phyloP scores from a whole-genome alignment of 2,329 filamentous ascomycete genomes.

The Cryphonectria japonica region DNA sequence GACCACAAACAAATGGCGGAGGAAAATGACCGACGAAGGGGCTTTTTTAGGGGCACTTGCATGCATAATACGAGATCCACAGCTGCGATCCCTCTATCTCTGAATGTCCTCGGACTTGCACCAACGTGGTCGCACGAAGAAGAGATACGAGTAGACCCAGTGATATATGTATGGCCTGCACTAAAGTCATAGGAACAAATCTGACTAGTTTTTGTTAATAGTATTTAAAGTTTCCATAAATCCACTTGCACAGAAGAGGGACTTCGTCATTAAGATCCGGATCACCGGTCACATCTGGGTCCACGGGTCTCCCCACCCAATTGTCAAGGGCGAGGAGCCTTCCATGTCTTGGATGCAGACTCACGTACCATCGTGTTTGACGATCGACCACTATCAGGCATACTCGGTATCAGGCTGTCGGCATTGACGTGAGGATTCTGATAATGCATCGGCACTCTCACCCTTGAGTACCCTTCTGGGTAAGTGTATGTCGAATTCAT shows the following conservation, averaged over 20 bases:
- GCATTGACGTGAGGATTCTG: background rate
- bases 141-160: too few relatives aligned
- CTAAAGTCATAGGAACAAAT: too few relatives aligned
- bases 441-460: background rate
- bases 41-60: background rate
- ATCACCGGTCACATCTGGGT: background rate
- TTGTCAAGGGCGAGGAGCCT: background rate
- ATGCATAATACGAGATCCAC: background rate
- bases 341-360: background rate
- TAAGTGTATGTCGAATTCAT: background rate
- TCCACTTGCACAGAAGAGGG: background rate
- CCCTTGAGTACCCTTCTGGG: background rate
- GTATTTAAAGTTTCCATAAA: background rate
- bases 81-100: background rate
- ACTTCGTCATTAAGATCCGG: background rate
- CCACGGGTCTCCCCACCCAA: background rate
- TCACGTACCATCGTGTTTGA: background rate
- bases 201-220: background rate
- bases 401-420: background rate
- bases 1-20: background rate
- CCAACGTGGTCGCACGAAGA: background rate
- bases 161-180: background rate
- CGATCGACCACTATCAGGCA: background rate
- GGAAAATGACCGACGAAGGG: background rate
- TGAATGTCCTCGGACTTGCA: background rate